A percentile compares a stretch with the other conserved stretches of the same genome.
Conservation (phyloP, 805 yeast genomes). For the Saccharomycopsis fodiens region DNA sequence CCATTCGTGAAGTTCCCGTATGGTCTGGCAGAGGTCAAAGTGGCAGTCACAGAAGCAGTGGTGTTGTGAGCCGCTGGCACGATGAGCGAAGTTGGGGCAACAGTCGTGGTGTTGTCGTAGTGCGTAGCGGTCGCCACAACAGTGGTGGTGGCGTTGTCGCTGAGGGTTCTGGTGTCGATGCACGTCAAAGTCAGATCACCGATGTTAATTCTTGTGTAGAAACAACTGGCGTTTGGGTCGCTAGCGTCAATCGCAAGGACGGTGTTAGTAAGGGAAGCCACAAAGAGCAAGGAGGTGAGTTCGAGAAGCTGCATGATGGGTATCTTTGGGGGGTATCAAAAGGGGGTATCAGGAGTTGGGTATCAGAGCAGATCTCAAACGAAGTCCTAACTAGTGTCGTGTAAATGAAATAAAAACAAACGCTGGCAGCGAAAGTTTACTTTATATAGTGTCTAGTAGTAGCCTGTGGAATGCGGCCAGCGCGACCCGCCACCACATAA, state of each 20-base stretch:
- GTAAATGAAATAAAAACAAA: no score
- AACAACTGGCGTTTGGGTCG: slow-evolving; percentile 13
- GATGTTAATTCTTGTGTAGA: slow-evolving; percentile 7
- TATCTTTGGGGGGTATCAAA: no score
- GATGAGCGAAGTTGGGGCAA: not conserved
- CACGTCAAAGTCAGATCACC: slow-evolving; percentile 5
- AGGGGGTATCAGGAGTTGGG: no score
- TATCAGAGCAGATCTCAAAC: no score
- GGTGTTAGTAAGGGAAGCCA: not conserved
- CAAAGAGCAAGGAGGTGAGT: not conserved
- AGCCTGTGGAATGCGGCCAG: no score
- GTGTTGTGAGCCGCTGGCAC: not conserved
- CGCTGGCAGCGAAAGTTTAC: no score
- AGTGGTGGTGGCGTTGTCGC: not conserved
- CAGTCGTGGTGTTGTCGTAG: not conserved
- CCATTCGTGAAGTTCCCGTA: not conserved
- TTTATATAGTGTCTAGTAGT: no score
- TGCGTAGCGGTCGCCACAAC: not conserved
- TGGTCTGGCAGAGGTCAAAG: not conserved
- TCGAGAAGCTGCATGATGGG: no score
- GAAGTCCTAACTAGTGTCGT: no score
- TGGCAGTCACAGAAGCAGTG: not conserved
- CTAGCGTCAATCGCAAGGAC: not conserved
- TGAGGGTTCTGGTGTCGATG: not conserved
- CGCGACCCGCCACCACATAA: no score